Base-by-base conservation (phyloP, 2,329 filamentous ascomycete genomes). In the Pseudonectria foliicola region DNA sequence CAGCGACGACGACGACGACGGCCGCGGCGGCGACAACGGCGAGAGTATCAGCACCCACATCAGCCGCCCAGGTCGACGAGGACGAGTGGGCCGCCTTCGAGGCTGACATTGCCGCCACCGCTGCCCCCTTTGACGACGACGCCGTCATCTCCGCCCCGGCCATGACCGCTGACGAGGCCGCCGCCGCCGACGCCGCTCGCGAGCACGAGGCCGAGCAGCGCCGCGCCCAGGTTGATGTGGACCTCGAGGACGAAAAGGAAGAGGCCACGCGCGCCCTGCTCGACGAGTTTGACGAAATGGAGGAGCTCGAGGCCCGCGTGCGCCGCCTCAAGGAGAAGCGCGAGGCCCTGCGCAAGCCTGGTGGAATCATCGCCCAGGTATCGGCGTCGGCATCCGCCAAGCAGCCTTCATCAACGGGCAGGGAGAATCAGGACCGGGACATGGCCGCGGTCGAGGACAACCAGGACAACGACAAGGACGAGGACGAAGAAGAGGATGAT, bases 1-100 rank as follows among this genome's bases (percentile, higher is more conserved):
- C n/a, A n/a, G n/a, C n/a, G n/a, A n/a, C n/a, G n/a, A n/a, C n/a
- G n/a, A n/a, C n/a, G n/a, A n/a, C n/a, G n/a, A n/a, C n/a, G n/a
- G n/a, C n/a, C n/a, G n/a, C n/a, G n/a, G n/a, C n/a, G n/a, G n/a
- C n/a, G n/a, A n/a, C n/a, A n/a, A n/a, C n/a, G n/a, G n/a, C n/a
- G n/a, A n/a, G n/a, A n/a, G n/a, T n/a, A n/a, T n/a, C n/a, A n/a
- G n/a, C 18, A 21, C 18, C 18, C 5, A 21, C 43, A n/a, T n/a
- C n/a, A 13, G 34, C 48, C 27, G 39, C 45, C 13, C 44, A 55
- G 7, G 63, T 68, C 7, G 78, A 89, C 54, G 85, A 94, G 52
- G 77, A 81, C 35, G 85, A 92, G 60, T 92, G 85, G 84, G 82
- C 85, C 2, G 85, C 85, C 7, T 93, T 94, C 54, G 82, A 95